Evolutionary conservation across 164 flowering plant species (phyloP).

Genomic region (Paratinospora sagittata): DNA sequence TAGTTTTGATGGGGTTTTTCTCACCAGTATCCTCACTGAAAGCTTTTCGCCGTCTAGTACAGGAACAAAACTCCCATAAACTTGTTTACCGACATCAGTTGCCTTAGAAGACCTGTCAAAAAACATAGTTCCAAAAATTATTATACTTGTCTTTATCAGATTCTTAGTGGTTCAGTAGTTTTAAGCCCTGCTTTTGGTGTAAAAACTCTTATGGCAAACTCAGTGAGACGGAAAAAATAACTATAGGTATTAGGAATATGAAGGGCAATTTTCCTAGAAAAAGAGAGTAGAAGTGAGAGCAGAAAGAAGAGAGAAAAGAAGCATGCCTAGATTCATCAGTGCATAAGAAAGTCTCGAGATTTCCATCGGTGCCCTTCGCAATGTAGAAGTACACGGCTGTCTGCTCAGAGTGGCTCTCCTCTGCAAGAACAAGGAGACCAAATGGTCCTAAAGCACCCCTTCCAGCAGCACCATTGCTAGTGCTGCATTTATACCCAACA

Average conservation of each 20-base stretch:
- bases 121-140: neutral
- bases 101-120: conserved; percentile 55
- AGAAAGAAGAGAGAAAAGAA: neutral
- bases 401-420: conserved; percentile 39
- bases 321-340: conserved; percentile 52
- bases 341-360: conserved; percentile 41
- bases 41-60: conserved; percentile 64
- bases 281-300: neutral
- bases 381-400: conserved; percentile 53
- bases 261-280: neutral
- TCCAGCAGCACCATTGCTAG: conserved; percentile 36
- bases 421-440: conserved; percentile 57
- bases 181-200: too few species aligned
- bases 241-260: neutral
- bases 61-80: conserved; percentile 57
- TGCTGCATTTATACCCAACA: conserved; percentile 24
- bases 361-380: conserved; percentile 31
- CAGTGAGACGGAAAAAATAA: too few species aligned
- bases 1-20: conserved; percentile 6
- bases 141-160: too few species aligned
- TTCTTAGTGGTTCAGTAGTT: too few species aligned
- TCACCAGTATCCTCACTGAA: conserved; percentile 59
- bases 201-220: too few species aligned
- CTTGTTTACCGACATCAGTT: conserved; percentile 44
- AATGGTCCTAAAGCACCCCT: conserved; percentile 59